Evolutionary conservation across 495 filamentous ascomycete genomes (phyloP).

Genomic region (Entonaema liquescens): DNA sequence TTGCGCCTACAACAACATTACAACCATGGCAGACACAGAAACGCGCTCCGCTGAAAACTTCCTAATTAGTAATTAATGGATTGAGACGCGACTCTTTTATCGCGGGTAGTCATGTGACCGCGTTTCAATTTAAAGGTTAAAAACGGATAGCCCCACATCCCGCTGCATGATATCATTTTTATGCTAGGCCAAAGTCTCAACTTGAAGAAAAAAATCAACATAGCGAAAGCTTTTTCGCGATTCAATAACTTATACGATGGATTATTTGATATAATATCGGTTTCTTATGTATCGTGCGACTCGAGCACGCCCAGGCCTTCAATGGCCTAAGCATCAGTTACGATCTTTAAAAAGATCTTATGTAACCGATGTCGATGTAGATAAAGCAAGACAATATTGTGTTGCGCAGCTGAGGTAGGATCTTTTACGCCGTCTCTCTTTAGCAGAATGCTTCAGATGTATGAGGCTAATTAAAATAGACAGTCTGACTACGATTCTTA

Average conservation of each 20-base stretch:
- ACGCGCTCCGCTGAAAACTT: constrained; percentile 22
- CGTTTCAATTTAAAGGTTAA: constrained; percentile 29
- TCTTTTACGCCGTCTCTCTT: background rate
- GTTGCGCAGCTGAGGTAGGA: constrained; percentile 56
- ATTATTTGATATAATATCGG: constrained; percentile 23
- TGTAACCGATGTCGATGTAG: constrained; percentile 51
- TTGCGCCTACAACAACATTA: background rate
- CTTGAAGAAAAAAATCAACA: background rate
- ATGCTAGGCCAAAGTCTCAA: background rate
- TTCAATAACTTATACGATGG: constrained; percentile 21
- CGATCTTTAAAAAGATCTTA: constrained; percentile 35
- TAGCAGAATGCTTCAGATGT: background rate
- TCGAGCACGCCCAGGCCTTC: constrained; percentile 36
- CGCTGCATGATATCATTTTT: constrained; percentile 33
- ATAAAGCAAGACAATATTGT: constrained; percentile 59
- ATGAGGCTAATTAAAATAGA: constrained; percentile 54
- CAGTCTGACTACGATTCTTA: constrained; percentile 88
- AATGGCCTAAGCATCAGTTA: constrained; percentile 27
- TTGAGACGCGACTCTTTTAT: constrained; percentile 36
- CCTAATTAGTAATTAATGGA: constrained; percentile 30
- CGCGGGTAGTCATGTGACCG: constrained; percentile 40
- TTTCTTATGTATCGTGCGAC: constrained; percentile 42
- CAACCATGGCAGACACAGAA: background rate
- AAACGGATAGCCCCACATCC: constrained; percentile 15
- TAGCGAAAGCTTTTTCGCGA: background rate